Conservation (phyloP, 768 basidiomycete species). For the Leccinum longicurvipes region DNA sequence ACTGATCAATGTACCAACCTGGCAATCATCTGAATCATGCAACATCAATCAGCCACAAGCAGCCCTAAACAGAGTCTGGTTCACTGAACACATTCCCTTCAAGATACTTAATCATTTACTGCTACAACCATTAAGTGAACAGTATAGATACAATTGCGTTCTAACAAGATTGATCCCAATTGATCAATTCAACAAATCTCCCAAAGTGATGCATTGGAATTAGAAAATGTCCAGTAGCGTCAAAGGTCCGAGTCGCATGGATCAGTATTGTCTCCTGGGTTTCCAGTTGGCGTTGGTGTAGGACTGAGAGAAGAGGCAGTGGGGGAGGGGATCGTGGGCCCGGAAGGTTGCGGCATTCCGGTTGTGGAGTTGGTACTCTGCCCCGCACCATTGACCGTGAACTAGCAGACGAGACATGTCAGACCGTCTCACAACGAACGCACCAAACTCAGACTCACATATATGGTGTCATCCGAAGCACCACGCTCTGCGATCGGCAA, state of each 20-base stretch:
- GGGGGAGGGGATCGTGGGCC: not conserved
- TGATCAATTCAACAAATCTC: no score
- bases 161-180: not conserved
- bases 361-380: constrained; percentile 13
- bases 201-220: no score
- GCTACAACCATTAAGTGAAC: not conserved
- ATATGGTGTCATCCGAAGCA: constrained; percentile 39
- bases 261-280: not conserved
- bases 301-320: not conserved
- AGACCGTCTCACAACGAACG: not conserved
- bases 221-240: not conserved
- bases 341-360: constrained; percentile 1
- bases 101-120: not conserved
- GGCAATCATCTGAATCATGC: not conserved
- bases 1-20: not conserved
- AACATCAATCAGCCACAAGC: not conserved
- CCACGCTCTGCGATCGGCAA: constrained; percentile 41
- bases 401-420: constrained; percentile 16
- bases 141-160: constrained; percentile 12
- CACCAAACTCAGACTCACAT: constrained; percentile 26
- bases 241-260: constrained; percentile 1
- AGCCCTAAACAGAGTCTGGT: not conserved
- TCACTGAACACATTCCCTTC: not conserved
- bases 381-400: constrained; percentile 21
- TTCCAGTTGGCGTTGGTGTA: not conserved